Evolutionary conservation across 2,329 filamentous ascomycete genomes (phyloP).

Genomic region (Samsoniella hepiali): DNA sequence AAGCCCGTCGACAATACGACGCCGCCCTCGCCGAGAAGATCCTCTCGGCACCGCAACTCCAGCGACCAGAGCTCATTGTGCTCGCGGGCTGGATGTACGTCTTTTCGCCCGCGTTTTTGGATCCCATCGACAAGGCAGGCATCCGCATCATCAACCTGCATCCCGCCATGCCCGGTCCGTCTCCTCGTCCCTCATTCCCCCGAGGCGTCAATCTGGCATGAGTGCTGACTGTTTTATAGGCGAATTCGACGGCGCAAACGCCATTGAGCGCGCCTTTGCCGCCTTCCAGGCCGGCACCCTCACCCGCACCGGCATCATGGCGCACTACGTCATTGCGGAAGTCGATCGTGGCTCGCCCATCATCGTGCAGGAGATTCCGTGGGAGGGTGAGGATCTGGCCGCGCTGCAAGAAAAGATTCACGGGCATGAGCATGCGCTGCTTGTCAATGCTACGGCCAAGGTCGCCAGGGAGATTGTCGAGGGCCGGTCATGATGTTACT

Average conservation of each 20-base stretch:
- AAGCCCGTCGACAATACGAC: slow-evolving; percentile 69
- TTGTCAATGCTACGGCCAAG: slow-evolving; percentile 68
- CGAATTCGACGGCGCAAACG: slow-evolving; percentile 71
- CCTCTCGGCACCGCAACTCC: slow-evolving; percentile 40
- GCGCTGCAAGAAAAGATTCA: slow-evolving; percentile 73
- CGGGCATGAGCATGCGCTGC: slow-evolving; percentile 69
- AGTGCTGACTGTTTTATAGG: slow-evolving; percentile 37
- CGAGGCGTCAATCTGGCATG: too few species aligned
- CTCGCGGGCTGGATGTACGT: slow-evolving; percentile 89
- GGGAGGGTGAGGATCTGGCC: slow-evolving; percentile 60
- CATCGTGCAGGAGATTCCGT: slow-evolving; percentile 65
- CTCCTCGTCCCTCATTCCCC: neutral
- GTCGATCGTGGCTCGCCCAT: slow-evolving; percentile 79
- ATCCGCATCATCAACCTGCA: slow-evolving; percentile 80
- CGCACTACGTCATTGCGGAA: slow-evolving; percentile 76
- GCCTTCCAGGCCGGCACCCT: slow-evolving; percentile 65
- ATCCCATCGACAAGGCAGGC: slow-evolving; percentile 58
- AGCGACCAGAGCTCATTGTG: slow-evolving; percentile 70
- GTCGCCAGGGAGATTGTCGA: slow-evolving; percentile 39
- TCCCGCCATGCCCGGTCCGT: slow-evolving; percentile 43
- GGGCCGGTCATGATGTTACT: neutral
- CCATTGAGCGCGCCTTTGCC: slow-evolving; percentile 73
- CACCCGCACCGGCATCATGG: slow-evolving; percentile 79
- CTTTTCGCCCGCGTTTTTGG: slow-evolving; percentile 65
- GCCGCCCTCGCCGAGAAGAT: slow-evolving; percentile 68